Evolutionary conservation across 306 rosid species (phyloP), one percentile per base, ranked within the genome.

Genomic region (Prinsepia uniflora): DNA sequence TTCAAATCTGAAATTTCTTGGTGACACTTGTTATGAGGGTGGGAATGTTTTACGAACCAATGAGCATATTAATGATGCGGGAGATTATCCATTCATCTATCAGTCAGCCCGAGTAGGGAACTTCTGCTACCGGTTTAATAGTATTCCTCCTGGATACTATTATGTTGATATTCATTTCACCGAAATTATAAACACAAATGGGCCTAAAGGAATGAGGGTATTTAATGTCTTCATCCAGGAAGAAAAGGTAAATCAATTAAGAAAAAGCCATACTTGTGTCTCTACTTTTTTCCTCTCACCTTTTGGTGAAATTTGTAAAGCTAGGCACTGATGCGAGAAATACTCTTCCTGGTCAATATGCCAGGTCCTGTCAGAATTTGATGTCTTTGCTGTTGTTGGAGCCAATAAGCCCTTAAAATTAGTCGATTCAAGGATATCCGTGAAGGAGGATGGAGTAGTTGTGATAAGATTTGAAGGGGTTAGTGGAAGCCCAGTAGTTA

Each of bases 131-230:
- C 62, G 15, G 34, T 76, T 76, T 7, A 63, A 63, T 65, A 70
- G 45, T 39, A 47, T 63, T 5, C 34, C 39, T 41, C 75, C 75
- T 15, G 80, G 80, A 48, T 75, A 76, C 36, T 76, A 76, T 36
- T 70, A 52, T 20, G 71, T 76, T 24, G 80, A 76, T 70, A 64
- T 70, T 18, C 71, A 76, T 14, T 76, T 70, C 45, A 55, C 80
- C 10, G 80, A 76, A 65, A 76, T 76, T 13, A n/a, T 76, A 43
- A 62, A 76, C 49, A 76, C 71, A 3, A 70, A 76, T 70, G 80
- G 80, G 44, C 80, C 75, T 1, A 62, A 65, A 20, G 80, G 80
- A 64, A 76, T 76, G 80, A 70, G 80, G 45, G 63, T 63, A 43
- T 76, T 76, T 54, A 71, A 76, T 36, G 80, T 70, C 13, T 70